Evolutionary conservation across 495 filamentous ascomycete species (phyloP).

Genomic region (Trichocladium antarcticum): DNA sequence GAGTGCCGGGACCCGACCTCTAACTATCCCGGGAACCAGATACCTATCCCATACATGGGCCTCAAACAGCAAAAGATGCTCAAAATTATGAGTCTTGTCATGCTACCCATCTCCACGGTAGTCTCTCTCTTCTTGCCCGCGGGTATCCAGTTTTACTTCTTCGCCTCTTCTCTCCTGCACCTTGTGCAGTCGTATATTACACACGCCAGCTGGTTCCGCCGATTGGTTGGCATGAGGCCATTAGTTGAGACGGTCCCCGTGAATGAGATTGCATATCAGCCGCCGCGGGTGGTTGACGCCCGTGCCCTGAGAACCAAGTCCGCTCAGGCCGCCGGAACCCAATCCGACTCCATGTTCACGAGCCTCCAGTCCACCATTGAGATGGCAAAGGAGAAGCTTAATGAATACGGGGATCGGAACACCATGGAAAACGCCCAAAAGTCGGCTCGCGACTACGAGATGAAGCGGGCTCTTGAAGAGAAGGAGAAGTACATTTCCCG

Average conservation of each 20-base stretch:
- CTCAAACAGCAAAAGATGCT: constrained; percentile 30
- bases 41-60: constrained; percentile 28
- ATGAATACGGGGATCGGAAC: constrained; percentile 18
- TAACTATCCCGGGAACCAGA: constrained; percentile 8
- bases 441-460: constrained; percentile 36
- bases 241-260: constrained; percentile 23
- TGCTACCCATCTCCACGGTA: constrained; percentile 51
- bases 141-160: constrained; percentile 63
- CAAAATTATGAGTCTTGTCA: constrained; percentile 42
- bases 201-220: constrained; percentile 39
- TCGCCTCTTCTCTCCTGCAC: constrained; percentile 44
- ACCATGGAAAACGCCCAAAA: constrained; percentile 11
- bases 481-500: constrained; percentile 27
- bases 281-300: constrained; percentile 21
- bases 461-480: constrained; percentile 35
- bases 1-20: not conserved
- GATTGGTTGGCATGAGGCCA: constrained; percentile 38
- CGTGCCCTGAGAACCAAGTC: constrained; percentile 4
- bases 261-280: constrained; percentile 4
- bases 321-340: not conserved
- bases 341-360: constrained; percentile 13
- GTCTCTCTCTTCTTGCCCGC: constrained; percentile 57
- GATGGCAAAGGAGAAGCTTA: constrained; percentile 29
- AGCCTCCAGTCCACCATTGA: constrained; percentile 20
- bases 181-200: constrained; percentile 48